These are phyloP conservation scores for Alloteropsis semialata DNA, from an alignment of 176 grass and related monocot genomes.

Conservation along the genomic window DNA sequence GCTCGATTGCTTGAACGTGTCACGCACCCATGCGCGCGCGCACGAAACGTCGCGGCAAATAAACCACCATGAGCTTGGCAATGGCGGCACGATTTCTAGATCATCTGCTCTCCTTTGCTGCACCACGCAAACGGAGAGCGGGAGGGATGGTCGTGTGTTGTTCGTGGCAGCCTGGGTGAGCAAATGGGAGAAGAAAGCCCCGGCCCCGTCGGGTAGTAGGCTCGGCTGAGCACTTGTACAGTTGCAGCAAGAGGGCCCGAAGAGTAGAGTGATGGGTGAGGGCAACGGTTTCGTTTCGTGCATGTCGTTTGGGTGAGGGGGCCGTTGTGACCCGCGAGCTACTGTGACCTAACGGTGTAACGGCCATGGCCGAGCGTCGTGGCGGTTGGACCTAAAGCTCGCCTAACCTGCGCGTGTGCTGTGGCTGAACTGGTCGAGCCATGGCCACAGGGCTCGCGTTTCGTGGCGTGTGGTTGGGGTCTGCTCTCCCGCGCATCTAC, in stretches of 20 bases:
- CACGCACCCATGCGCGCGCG: conserved; percentile 12
- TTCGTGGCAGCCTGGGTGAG: neutral
- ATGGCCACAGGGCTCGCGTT: neutral
- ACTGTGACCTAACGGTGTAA: conserved; percentile 45
- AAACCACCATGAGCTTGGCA: neutral
- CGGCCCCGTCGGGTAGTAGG: neutral
- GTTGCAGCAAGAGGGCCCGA: neutral
- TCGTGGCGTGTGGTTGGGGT: conserved; percentile 9
- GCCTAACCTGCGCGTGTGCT: neutral
- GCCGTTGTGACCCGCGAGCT: conserved; percentile 42
- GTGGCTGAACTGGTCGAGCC: neutral
- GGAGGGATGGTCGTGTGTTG: neutral
- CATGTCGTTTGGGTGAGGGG: conserved; percentile 22
- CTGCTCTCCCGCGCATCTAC: neutral
- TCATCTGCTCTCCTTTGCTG: neutral
- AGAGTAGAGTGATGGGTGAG: neutral
- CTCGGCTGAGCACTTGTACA: neutral
- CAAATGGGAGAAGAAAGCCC: neutral
- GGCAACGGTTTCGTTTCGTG: neutral
- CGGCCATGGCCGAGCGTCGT: neutral
- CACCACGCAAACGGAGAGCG: neutral
- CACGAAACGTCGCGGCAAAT: neutral
- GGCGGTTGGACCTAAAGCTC: conserved; percentile 46
- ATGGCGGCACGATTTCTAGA: neutral
- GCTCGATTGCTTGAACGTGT: conserved; percentile 12